phyloP scores from a whole-genome alignment of 495 filamentous ascomycete genomes.

The Neurospora intermedia region DNA sequence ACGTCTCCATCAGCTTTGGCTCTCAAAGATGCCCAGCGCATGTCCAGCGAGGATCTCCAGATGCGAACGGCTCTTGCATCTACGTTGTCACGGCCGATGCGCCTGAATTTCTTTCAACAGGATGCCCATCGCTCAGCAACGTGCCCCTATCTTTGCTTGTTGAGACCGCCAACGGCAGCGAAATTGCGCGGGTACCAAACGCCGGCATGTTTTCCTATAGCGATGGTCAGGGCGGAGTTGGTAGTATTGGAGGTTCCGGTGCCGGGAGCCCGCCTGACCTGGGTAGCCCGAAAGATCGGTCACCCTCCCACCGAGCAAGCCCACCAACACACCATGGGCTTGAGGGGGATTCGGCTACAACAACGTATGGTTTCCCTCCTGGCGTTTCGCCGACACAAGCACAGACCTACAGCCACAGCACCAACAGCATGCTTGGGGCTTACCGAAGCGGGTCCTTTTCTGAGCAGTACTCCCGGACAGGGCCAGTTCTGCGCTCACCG shows the following conservation, averaged over 20 bases:
- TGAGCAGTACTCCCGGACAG: slow-evolving; percentile 35
- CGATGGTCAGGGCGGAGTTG: slow-evolving; percentile 23
- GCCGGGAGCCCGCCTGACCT: slow-evolving; percentile 32
- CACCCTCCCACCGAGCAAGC: slow-evolving; percentile 33
- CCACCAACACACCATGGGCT: slow-evolving; percentile 26
- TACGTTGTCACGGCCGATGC: slow-evolving; percentile 66
- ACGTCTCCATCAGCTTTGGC: slow-evolving; percentile 65
- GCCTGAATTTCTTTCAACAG: slow-evolving; percentile 58
- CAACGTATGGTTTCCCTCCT: slow-evolving; percentile 37
- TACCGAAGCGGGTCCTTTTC: slow-evolving; percentile 34
- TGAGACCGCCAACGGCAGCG: slow-evolving; percentile 53
- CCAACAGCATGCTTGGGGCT: slow-evolving; percentile 35
- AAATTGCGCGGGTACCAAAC: slow-evolving; percentile 47
- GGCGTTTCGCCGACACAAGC: slow-evolving; percentile 28
- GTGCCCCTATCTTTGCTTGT: slow-evolving; percentile 66
- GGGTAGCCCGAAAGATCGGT: slow-evolving; percentile 33
- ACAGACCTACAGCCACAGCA: slow-evolving; percentile 25
- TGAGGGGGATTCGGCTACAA: slow-evolving; percentile 26
- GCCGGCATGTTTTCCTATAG: slow-evolving; percentile 70
- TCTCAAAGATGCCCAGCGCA: slow-evolving; percentile 53
- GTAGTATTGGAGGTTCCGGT: slow-evolving; percentile 21
- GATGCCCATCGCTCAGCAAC: slow-evolving; percentile 48
- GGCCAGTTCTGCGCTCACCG: slow-evolving; percentile 37
- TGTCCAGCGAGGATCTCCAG: slow-evolving; percentile 48
- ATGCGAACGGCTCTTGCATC: slow-evolving; percentile 45